Evolutionary conservation across 1,139 yeast species (phyloP), one percentile per base, ranked within the genome.

Genomic region (Taphrina wiesneri): DNA sequence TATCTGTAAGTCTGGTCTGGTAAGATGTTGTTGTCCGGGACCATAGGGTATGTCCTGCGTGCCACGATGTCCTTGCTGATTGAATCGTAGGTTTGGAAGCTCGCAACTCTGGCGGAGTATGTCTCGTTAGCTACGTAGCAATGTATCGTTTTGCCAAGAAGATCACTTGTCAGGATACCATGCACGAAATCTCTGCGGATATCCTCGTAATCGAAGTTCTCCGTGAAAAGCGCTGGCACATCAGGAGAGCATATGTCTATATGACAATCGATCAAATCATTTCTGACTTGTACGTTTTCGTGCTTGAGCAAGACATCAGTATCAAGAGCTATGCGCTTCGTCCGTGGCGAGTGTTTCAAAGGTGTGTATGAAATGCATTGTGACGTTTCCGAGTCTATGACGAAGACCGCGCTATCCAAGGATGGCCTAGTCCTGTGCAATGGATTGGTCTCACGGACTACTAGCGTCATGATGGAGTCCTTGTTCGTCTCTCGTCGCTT

Each of bases 211-310:
- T 93, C 99, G 73, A 93, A 93, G 75, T 93, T 92, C 74, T 93
- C 99, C 72, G 90, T 96, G 78, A 92, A 93, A 69, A 93, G 86
- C 28, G 96, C 96, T 0, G 98, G 98, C 32, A 95, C 97, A 71
- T 88, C 92, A 1, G 96, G 92, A 6, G 97, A 82, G 76, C 99
- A 93, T 69, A 93, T 90, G 77, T 93, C 99, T 68, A 93, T 90
- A 74, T 89, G 95, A 76, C 99, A 93, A 78, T 93, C 99, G 70
- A 95, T 91, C 71, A 93, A 82, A 76, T 93, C 98, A 75, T 93
- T 95, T 74, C 97, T 83, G 67, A 93, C 80, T 13, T 84, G 83
- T 71, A 93, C 85, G 69, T 88, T 92, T 69, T 88, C 91, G 52
- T 88, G 86, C 70, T 87, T 91, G 30, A 63, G 68, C 71, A 92